Base-by-base conservation (phyloP, 2,329 filamentous ascomycete genomes). In the Lachnum nothofagi region DNA sequence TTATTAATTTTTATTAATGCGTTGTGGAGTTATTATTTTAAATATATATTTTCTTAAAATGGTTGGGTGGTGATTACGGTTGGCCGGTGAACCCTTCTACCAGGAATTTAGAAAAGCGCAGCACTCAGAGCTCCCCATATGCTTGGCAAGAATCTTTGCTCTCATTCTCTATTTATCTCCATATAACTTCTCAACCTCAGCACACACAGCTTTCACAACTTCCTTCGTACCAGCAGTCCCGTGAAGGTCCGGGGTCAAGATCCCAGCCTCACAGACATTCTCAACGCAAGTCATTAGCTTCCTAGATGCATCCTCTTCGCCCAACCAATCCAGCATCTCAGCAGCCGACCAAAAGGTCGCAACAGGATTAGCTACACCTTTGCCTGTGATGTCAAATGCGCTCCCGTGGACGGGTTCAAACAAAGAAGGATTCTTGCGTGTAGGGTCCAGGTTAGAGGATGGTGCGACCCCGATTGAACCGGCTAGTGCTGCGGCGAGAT, bases 391-490 rank as follows among this genome's bases (percentile, higher is more conserved):
- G 52, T 81, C 77, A 52, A 79, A 79, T 1, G 78, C 78, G 4
- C 72, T 76, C 2, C 78, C 77, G 57, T 80, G 77, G 45, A 82
- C 80, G 0, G 78, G 78, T 67, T 82, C 79, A 53, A 82, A 82
- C 75, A 82, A 80, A 45, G 72, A 76, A 56, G 79, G 56, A 65
- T 79, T 62, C 64, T 76, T 22, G 62, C 77, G 63, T 0, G 67
- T 70, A 1, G 83, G 83, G 55, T 87, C 83, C 1, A 87, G 70
- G 57, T 86, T 86, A 42, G 75, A 79, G 0, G 83, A 86, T 3
- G 84, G 83, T 3, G 84, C 84, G 49, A 88, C 86, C 7, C 85
- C 83, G 51, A 88, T 87, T 2, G 78, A 83, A 0, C 84, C 84
- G 2, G 83, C 83, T 5, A 87, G 69, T 0, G 83, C 82, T 12